Percentiles rank a stretch among this genome's conserved stretches.
These are phyloP conservation scores for Porpolomopsis calyptriformis DNA, from an alignment of 768 basidiomycete genomes.

Conservation along the genomic window DNA sequence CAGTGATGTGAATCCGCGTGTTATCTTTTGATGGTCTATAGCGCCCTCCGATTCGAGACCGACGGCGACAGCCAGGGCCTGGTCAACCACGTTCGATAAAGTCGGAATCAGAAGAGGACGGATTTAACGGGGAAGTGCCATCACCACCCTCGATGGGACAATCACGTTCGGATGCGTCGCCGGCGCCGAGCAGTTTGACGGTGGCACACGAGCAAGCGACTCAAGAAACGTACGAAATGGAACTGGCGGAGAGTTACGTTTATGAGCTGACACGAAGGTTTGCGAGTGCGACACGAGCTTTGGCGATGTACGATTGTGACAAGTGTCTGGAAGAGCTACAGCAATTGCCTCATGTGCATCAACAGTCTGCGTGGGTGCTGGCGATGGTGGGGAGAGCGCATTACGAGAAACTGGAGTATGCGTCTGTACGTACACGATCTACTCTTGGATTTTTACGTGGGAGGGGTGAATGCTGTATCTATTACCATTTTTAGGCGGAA, in stretches of 20 bases:
- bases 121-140: conserved; percentile 39
- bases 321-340: conserved; percentile 69
- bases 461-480: conserved; percentile 7
- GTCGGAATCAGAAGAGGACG: conserved; percentile 65
- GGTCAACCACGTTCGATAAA: conserved; percentile 53
- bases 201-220: conserved; percentile 58
- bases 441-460: not conserved
- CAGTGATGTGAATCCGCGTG: not conserved
- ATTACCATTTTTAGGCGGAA: conserved; percentile 52
- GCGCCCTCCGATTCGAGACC: conserved; percentile 39
- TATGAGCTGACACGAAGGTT: conserved; percentile 74
- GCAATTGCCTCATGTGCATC: conserved; percentile 61
- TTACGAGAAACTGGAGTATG: conserved; percentile 85
- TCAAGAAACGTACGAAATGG: conserved; percentile 59
- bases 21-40: conserved; percentile 8
- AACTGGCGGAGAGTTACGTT: conserved; percentile 73
- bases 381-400: conserved; percentile 79
- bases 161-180: conserved; percentile 54
- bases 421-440: conserved; percentile 49
- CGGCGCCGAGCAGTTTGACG: conserved; percentile 53
- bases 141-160: conserved; percentile 50
- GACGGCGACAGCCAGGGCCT: conserved; percentile 45
- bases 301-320: conserved; percentile 68
- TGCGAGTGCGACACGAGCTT: conserved; percentile 64
- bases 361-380: conserved; percentile 66